Percentiles rank a stretch among this genome's conserved stretches.
Evolutionary conservation across 768 basidiomycete genomes (phyloP).

Genomic region (Lepiota venenata): DNA sequence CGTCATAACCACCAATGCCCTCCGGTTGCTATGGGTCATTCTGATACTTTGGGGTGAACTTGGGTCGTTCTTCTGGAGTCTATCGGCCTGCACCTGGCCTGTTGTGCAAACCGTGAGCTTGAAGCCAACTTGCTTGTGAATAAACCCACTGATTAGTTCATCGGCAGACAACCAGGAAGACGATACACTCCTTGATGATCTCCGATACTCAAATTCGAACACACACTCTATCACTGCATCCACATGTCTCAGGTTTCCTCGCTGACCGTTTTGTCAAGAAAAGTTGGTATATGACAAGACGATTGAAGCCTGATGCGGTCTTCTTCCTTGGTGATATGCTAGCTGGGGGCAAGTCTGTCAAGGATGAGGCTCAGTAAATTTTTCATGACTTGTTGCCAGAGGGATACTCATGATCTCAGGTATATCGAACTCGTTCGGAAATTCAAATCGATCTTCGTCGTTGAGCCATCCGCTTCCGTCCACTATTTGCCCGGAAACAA

Average conservation of each 20-base stretch:
- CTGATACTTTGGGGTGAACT: constrained; percentile 65
- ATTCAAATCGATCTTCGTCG: constrained; percentile 61
- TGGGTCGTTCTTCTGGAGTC: constrained; percentile 53
- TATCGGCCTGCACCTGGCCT: constrained; percentile 63
- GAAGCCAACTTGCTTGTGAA: neutral
- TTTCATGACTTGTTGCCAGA: neutral
- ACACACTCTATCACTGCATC: constrained; percentile 32
- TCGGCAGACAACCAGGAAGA: constrained; percentile 19
- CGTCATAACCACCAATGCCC: constrained; percentile 33
- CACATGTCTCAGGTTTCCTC: constrained; percentile 38
- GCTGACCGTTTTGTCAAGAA: constrained; percentile 62
- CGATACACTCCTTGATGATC: constrained; percentile 60
- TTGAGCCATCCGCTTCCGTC: constrained; percentile 33
- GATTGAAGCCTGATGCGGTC: constrained; percentile 58
- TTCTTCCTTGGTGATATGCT: constrained; percentile 80
- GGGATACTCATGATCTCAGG: constrained; percentile 31
- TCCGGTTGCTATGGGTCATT: constrained; percentile 51
- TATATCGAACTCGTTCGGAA: constrained; percentile 55
- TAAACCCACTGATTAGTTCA: constrained; percentile 9
- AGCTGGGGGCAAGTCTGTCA: constrained; percentile 55
- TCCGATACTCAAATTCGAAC: constrained; percentile 65
- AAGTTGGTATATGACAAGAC: constrained; percentile 62
- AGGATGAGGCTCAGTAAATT: constrained; percentile 40
- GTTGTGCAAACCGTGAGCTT: constrained; percentile 23
- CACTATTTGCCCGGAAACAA: constrained; percentile 80